phyloP scores from a whole-genome alignment of 2,329 filamentous ascomycete species.

The Berkeleyomyces rouxiae region DNA sequence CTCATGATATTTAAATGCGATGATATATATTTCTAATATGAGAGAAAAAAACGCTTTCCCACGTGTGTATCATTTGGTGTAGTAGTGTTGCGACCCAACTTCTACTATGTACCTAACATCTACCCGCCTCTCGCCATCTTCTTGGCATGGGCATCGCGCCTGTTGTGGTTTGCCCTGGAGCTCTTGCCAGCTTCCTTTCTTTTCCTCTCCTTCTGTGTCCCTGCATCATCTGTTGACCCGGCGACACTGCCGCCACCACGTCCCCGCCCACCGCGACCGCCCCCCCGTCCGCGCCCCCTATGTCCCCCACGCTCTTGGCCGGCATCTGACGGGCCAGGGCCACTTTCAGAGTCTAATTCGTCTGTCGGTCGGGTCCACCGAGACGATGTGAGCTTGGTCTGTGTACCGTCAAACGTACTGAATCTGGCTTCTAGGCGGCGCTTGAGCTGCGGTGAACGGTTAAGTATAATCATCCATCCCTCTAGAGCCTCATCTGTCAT shows the following conservation, averaged over 20 bases:
- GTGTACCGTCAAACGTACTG: constrained; percentile 46
- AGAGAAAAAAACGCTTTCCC: too few species aligned
- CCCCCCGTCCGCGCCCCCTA: constrained; percentile 29
- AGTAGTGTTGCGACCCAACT: neutral
- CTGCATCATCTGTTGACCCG: constrained; percentile 49
- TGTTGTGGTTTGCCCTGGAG: constrained; percentile 71
- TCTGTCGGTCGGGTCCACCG: constrained; percentile 32
- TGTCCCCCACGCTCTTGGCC: constrained; percentile 32
- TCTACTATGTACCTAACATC: neutral
- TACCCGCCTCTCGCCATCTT: constrained; percentile 42
- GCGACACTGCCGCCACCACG: constrained; percentile 42
- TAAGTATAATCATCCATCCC: constrained; percentile 81
- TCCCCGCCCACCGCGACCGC: constrained; percentile 29
- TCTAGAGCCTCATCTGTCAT: constrained; percentile 92
- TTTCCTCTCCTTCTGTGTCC: constrained; percentile 53
- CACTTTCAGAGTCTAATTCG: constrained; percentile 11
- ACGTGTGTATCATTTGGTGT: neutral
- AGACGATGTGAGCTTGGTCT: constrained; percentile 47
- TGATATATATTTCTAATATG: neutral
- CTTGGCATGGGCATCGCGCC: constrained; percentile 50
- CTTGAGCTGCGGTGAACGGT: constrained; percentile 51
- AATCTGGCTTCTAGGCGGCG: constrained; percentile 56
- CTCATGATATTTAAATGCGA: neutral
- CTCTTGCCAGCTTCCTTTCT: constrained; percentile 72
- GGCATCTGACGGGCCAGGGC: constrained; percentile 21